These are phyloP conservation scores for Hemileia vastatrix DNA, from an alignment of 1,284 basidiomycete species.

Conservation along the genomic window DNA sequence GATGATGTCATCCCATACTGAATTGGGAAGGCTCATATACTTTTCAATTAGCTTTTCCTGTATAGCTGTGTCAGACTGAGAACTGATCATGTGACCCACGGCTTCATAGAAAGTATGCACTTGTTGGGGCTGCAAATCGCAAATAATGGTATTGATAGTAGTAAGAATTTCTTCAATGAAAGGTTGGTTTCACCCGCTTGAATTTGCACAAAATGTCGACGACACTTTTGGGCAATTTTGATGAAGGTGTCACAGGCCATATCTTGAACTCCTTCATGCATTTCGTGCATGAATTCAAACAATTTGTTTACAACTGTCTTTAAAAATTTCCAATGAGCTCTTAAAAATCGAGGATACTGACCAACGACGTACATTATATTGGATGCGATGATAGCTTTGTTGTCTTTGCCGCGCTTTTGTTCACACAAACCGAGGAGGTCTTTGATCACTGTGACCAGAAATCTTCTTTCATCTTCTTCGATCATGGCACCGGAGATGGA, in stretches of 20 bases:
- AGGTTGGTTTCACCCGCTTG: conserved; percentile 90
- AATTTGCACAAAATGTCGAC: conserved; percentile 96
- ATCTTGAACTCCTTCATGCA: conserved; percentile 98
- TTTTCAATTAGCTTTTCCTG: conserved; percentile 91
- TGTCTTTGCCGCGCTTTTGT: conserved; percentile 98
- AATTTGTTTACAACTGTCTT: conserved; percentile 99
- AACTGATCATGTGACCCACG: conserved; percentile 99
- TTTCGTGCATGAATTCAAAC: conserved; percentile 99
- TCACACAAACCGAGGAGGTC: conserved; percentile 92
- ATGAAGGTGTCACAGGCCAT: conserved; percentile 99
- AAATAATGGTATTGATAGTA: conserved; percentile 81
- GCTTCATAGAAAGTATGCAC: conserved; percentile 59
- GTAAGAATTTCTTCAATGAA: conserved; percentile 97
- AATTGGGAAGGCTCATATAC: conserved; percentile 94
- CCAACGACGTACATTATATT: conserved; percentile 99
- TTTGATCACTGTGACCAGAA: conserved; percentile 98
- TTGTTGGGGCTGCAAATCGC: conserved; percentile 88
- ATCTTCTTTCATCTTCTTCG: conserved; percentile 96
- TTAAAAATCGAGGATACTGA: conserved; percentile 97
- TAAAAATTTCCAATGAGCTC: conserved; percentile 99
- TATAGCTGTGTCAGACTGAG: conserved; percentile 94
- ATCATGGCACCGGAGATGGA: conserved; percentile 99
- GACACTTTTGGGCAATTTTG: conserved; percentile 98
- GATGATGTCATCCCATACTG: conserved; percentile 97
- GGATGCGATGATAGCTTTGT: conserved; percentile 98